These are phyloP conservation scores for Pyracantha coccinea DNA, from an alignment of 331 rosid genomes.

Conservation along the genomic window DNA sequence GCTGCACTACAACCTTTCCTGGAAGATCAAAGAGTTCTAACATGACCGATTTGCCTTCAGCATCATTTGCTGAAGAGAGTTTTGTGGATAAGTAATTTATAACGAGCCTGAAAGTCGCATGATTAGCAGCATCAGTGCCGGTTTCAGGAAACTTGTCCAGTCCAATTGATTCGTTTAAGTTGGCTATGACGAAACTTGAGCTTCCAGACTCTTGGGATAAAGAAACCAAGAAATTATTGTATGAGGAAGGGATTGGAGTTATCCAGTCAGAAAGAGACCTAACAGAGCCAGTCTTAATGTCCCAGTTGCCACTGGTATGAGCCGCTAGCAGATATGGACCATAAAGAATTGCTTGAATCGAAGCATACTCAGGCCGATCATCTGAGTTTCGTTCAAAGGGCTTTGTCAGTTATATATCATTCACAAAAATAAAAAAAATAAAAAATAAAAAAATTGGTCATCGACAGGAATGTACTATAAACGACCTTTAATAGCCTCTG, in stretches of 20 bases:
- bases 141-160: constrained; percentile 38
- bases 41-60: constrained; percentile 24
- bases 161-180: constrained; percentile 38
- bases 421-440: background rate
- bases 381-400: constrained; percentile 41
- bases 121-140: constrained; percentile 36
- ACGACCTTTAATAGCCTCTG: constrained; percentile 63
- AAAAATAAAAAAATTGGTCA: too few species aligned
- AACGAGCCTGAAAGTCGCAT: constrained; percentile 66
- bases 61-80: constrained; percentile 13
- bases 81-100: constrained; percentile 7
- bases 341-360: constrained; percentile 63
- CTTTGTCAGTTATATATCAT: constrained; percentile 7
- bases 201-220: constrained; percentile 32
- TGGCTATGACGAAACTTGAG: constrained; percentile 34
- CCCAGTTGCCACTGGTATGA: constrained; percentile 47
- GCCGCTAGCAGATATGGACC: constrained; percentile 84
- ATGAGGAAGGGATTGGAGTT: constrained; percentile 45
- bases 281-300: constrained; percentile 29
- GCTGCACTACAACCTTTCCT: constrained; percentile 43
- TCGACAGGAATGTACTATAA: background rate
- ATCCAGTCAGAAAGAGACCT: constrained; percentile 41
- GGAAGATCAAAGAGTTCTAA: constrained; percentile 66
- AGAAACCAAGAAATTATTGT: constrained; percentile 38
- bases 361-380: constrained; percentile 53